Evolutionary conservation across 441 rosid species (phyloP).

Genomic region (Lepidium campestre): DNA sequence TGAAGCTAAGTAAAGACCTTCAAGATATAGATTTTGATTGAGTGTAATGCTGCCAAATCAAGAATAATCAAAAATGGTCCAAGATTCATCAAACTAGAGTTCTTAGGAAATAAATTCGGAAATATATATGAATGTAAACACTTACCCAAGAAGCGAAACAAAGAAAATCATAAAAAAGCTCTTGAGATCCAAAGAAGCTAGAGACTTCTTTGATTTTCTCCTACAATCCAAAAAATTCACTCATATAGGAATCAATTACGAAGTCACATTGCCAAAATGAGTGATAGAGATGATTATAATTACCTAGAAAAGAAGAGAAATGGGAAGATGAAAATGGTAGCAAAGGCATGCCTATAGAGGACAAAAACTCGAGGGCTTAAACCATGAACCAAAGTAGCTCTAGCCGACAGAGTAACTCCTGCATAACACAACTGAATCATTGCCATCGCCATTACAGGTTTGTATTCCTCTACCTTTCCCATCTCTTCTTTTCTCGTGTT

Average conservation of each 20-base stretch:
- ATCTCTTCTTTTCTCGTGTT: conserved; percentile 10
- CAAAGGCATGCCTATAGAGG: conserved; percentile 49
- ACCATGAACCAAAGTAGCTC: conserved; percentile 46
- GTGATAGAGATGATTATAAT: not conserved
- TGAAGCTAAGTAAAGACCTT: conserved; percentile 53
- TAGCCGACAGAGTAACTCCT: conserved; percentile 33
- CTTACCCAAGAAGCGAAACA: conserved; percentile 53
- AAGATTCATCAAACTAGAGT: not conserved
- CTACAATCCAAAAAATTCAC: conserved; percentile 25
- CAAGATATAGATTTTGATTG: conserved; percentile 47
- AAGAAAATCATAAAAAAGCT: conserved; percentile 47
- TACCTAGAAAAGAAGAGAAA: conserved; percentile 38
- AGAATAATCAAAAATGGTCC: not conserved
- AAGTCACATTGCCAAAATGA: not conserved
- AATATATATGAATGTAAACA: not conserved
- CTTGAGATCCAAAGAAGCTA: conserved; percentile 36
- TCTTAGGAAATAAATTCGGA: not conserved
- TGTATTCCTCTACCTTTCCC: conserved; percentile 34
- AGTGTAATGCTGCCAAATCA: conserved; percentile 37
- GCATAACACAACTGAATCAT: conserved; percentile 45
- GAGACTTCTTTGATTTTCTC: conserved; percentile 17
- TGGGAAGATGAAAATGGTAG: conserved; percentile 48
- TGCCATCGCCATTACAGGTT: conserved; percentile 41
- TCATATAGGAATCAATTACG: no score
- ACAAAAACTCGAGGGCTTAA: conserved; percentile 49